These are phyloP conservation scores for Rhodocollybia butyracea DNA, from an alignment of 768 basidiomycete genomes.

Conservation along the genomic window DNA sequence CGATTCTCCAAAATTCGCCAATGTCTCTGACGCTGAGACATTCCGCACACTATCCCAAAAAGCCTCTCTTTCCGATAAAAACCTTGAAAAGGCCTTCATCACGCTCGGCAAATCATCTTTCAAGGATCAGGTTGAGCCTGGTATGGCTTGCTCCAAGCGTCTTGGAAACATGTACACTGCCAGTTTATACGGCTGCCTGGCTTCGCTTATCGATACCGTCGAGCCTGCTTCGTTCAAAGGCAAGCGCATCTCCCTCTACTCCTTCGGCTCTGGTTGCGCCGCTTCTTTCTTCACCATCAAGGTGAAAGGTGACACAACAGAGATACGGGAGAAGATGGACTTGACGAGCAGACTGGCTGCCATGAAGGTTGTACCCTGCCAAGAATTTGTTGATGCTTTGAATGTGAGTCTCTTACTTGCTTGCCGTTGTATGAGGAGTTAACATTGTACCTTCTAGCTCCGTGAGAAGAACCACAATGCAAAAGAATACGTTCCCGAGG, in stretches of 20 bases:
- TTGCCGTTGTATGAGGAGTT: not conserved
- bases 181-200: conserved; percentile 91
- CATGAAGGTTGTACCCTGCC: conserved; percentile 90
- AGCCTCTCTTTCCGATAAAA: conserved; percentile 88
- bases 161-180: conserved; percentile 99
- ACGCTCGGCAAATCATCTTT: conserved; percentile 73
- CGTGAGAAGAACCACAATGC: conserved; percentile 97
- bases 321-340: conserved; percentile 80
- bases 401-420: conserved; percentile 39
- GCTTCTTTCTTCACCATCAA: conserved; percentile 87
- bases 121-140: conserved; percentile 70
- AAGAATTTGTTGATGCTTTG: conserved; percentile 88
- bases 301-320: conserved; percentile 83
- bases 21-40: conserved; percentile 67
- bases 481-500: conserved; percentile 77
- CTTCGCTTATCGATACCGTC: conserved; percentile 75
- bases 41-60: conserved; percentile 64
- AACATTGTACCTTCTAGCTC: conserved; percentile 46
- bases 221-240: conserved; percentile 66
- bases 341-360: conserved; percentile 70
- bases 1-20: conserved; percentile 60
- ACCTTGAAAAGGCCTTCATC: conserved; percentile 92
- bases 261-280: conserved; percentile 96
- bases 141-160: conserved; percentile 83
- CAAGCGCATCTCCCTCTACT: conserved; percentile 91